Percentiles rank a stretch among this genome's conserved stretches.
Conservation (phyloP, 805 yeast species). For the Lipomyces kockii region DNA sequence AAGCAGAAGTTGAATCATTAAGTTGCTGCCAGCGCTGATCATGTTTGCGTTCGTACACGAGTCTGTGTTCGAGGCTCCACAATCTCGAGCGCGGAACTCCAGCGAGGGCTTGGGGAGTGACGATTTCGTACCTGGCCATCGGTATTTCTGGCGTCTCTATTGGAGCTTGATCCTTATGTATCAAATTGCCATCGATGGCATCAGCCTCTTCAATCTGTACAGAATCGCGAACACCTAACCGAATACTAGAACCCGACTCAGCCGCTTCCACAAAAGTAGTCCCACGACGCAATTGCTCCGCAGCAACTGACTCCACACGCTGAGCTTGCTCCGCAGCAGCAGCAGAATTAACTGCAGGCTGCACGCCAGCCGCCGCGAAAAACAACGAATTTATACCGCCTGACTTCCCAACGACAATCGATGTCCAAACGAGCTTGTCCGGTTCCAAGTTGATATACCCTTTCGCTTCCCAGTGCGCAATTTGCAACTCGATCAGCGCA, state of each 20-base stretch:
- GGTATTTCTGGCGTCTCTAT: slow-evolving; percentile 13
- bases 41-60: slow-evolving; percentile 13
- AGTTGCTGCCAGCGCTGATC: neutral
- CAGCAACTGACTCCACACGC: neutral
- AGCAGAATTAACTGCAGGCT: slow-evolving; percentile 8
- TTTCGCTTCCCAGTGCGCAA: slow-evolving; percentile 60
- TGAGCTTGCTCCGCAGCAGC: neutral
- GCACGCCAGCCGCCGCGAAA: slow-evolving; percentile 17
- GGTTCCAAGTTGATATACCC: slow-evolving; percentile 58
- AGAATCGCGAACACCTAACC: neutral
- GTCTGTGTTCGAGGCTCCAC: slow-evolving; percentile 25
- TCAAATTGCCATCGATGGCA: neutral
- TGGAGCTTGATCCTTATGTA: neutral
- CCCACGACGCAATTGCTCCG: neutral
- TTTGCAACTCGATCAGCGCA: slow-evolving; percentile 49
- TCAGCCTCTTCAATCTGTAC: neutral
- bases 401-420: slow-evolving; percentile 80
- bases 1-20: neutral
- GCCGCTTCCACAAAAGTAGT: neutral
- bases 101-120: slow-evolving; percentile 22
- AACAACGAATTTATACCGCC: slow-evolving; percentile 61
- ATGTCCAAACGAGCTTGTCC: slow-evolving; percentile 72
- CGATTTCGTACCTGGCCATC: slow-evolving; percentile 19
- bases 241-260: neutral
- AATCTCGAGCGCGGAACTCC: slow-evolving; percentile 18